These are phyloP conservation scores for Rubus parviflorus DNA, from an alignment of 306 rosid species.

Conservation along the genomic window DNA sequence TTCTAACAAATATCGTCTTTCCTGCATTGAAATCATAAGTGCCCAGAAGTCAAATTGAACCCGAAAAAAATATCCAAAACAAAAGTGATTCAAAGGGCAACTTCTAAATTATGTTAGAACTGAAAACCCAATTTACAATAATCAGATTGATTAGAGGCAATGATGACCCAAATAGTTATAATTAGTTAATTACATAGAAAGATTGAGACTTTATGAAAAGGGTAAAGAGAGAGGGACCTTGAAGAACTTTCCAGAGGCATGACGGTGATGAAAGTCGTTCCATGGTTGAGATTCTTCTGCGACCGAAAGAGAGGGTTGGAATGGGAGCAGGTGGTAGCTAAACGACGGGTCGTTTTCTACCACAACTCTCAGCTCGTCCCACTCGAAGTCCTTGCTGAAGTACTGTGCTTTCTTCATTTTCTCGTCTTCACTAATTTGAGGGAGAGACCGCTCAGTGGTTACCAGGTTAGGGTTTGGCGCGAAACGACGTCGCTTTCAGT, in stretches of 20 bases:
- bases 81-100: neutral
- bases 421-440: neutral
- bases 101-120: neutral
- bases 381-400: constrained; percentile 72
- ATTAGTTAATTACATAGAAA: neutral
- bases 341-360: constrained; percentile 58
- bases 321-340: constrained; percentile 56
- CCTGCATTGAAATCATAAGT: constrained; percentile 38
- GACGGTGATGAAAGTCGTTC: constrained; percentile 80
- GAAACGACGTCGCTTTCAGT: neutral
- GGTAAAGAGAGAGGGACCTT: constrained; percentile 43
- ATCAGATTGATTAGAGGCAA: neutral
- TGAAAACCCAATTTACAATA: constrained; percentile 3
- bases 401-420: constrained; percentile 42
- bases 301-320: constrained; percentile 26
- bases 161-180: no score
- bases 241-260: constrained; percentile 88
- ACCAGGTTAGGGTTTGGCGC: neutral
- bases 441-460: neutral
- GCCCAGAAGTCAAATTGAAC: neutral
- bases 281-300: constrained; percentile 49
- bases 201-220: neutral
- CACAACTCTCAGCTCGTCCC: constrained; percentile 69
- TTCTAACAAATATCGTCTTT: constrained; percentile 81
- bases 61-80: neutral